These are phyloP conservation scores for Gracilaria gracilis DNA, from an alignment of 23 red algal species.

Conservation along the genomic window DNA sequence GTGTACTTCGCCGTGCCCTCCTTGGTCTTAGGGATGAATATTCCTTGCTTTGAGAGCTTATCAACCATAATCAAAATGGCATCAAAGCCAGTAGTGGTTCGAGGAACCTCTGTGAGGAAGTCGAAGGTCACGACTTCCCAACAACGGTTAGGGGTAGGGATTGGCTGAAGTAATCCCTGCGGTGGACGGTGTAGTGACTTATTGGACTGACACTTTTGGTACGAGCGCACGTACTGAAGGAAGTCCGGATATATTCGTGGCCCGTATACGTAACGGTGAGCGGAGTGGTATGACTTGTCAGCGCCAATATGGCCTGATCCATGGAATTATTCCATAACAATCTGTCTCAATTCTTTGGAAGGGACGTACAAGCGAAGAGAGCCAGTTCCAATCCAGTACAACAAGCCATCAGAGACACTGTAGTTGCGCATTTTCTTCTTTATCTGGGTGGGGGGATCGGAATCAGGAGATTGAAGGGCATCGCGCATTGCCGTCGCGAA, in stretches of 20 bases:
- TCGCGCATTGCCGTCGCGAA: background rate
- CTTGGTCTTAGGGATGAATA: slow-evolving; percentile 25
- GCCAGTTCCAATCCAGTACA: slow-evolving; percentile 36
- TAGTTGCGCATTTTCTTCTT: no score
- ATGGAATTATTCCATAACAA: background rate
- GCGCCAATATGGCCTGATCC: background rate
- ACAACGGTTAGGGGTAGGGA: slow-evolving; percentile 3
- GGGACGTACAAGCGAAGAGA: background rate
- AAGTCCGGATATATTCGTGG: slow-evolving; percentile 20
- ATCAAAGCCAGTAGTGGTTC: background rate
- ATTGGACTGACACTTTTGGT: slow-evolving; percentile 10
- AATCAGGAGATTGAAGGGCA: background rate
- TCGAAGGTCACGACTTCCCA: slow-evolving; percentile 44
- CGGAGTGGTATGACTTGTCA: slow-evolving; percentile 30
- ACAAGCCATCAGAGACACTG: background rate
- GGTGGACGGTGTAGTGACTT: slow-evolving; percentile 3
- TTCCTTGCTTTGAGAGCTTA: slow-evolving; percentile 9
- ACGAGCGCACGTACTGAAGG: background rate
- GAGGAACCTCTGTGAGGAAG: slow-evolving; percentile 37
- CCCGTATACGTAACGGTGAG: background rate
- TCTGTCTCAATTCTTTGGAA: background rate
- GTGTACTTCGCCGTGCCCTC: background rate
- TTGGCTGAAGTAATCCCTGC: slow-evolving; percentile 30
- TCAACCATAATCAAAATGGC: background rate
- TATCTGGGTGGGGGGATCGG: no score